These are phyloP conservation scores for Beta lomatogona DNA, from an alignment of 179 eudicot genomes.

Conservation along the genomic window DNA sequence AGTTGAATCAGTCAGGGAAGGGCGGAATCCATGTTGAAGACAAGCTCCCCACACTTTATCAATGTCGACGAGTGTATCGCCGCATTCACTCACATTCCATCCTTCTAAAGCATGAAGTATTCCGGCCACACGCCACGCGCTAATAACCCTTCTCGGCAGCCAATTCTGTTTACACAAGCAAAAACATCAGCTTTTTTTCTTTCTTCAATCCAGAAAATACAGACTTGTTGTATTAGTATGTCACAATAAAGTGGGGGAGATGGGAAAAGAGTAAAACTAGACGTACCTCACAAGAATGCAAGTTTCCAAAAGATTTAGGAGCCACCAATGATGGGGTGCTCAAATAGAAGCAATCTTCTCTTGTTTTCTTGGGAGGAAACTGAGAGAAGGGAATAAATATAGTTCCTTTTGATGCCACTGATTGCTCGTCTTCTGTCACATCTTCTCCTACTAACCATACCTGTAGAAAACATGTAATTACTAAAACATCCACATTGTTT, in stretches of 20 bases:
- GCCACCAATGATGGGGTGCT: conserved; percentile 50
- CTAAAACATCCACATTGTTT: no score
- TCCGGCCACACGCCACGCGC: conserved; percentile 71
- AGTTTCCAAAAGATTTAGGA: conserved; percentile 45
- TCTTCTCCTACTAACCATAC: conserved; percentile 77
- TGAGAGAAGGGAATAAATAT: conserved; percentile 64
- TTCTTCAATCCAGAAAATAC: neutral
- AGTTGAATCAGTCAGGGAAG: conserved; percentile 6
- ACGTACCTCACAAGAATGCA: conserved; percentile 55
- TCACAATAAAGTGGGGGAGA: no score
- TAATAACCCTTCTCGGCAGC: conserved; percentile 75
- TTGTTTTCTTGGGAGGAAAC: conserved; percentile 60
- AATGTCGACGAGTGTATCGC: conserved; percentile 45
- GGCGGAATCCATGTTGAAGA: conserved; percentile 68
- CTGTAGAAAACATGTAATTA: conserved; percentile 27
- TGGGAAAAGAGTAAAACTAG: neutral
- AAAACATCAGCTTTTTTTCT: neutral
- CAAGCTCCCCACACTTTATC: conserved; percentile 61
- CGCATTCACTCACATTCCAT: conserved; percentile 67
- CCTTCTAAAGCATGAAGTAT: conserved; percentile 70
- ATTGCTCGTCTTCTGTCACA: conserved; percentile 52
- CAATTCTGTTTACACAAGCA: conserved; percentile 47
- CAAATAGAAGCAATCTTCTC: conserved; percentile 53
- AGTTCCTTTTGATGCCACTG: conserved; percentile 53
- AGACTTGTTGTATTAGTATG: neutral